Evolutionary conservation across 2,329 filamentous ascomycete genomes (phyloP).

Genomic region (Macrophomina pseudophaseolina): DNA sequence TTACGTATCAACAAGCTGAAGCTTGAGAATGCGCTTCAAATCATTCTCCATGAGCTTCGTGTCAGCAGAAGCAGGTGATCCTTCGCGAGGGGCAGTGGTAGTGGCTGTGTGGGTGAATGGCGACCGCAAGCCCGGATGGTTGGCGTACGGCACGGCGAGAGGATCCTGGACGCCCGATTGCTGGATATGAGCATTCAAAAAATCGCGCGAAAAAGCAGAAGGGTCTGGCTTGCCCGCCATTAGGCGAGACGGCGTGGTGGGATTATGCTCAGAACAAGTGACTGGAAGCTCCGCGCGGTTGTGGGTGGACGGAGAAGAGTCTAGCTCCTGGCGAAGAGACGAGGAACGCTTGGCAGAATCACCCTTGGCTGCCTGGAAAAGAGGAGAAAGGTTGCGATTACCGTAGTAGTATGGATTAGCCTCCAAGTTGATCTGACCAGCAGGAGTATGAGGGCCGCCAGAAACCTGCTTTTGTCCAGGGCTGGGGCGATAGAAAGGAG

Average conservation of each 20-base stretch:
- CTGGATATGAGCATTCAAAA: slow-evolving; percentile 40
- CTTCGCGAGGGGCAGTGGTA: slow-evolving; percentile 5
- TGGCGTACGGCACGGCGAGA: slow-evolving; percentile 28
- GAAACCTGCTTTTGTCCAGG: slow-evolving; percentile 32
- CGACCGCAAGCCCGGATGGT: slow-evolving; percentile 24
- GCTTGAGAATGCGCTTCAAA: slow-evolving; percentile 47
- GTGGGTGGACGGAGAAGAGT: slow-evolving; percentile 17
- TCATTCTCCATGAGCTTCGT: slow-evolving; percentile 46
- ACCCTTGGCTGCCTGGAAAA: slow-evolving; percentile 55
- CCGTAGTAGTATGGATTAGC: slow-evolving; percentile 49
- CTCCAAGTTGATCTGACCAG: slow-evolving; percentile 29
- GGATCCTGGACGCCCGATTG: slow-evolving; percentile 23
- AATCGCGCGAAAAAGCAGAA: slow-evolving; percentile 36
- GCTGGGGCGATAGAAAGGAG: slow-evolving; percentile 44
- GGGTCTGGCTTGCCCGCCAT: slow-evolving; percentile 30
- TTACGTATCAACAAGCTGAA: slow-evolving; percentile 30
- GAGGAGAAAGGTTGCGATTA: slow-evolving; percentile 54
- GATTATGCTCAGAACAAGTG: neutral
- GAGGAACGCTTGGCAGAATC: slow-evolving; percentile 50
- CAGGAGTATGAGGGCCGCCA: slow-evolving; percentile 42
- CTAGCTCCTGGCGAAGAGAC: slow-evolving; percentile 49
- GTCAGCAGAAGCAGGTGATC: slow-evolving; percentile 29
- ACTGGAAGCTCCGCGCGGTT: slow-evolving; percentile 10
- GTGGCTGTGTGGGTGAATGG: slow-evolving; percentile 15
- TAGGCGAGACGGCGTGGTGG: slow-evolving; percentile 26